A percentile compares a stretch with the other conserved stretches of the same genome.
phyloP scores from a whole-genome alignment of 2,329 filamentous ascomycete species.

The Xylariaceae sp. region DNA sequence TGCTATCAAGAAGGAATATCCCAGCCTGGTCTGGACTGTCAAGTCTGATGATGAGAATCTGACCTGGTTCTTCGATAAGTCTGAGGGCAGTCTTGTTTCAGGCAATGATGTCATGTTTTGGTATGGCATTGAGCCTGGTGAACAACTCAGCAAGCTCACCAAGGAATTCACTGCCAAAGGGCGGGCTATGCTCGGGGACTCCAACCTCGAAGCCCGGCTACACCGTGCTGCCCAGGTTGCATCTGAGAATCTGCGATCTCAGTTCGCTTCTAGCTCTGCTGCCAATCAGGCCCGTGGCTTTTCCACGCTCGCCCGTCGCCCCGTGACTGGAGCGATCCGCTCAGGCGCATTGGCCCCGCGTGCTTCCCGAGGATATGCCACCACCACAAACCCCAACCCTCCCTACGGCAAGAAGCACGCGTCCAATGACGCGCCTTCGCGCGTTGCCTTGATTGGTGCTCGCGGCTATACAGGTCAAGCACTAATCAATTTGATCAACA shows the following conservation, averaged over 20 bases:
- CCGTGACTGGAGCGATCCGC: constrained; percentile 27
- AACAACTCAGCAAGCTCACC: constrained; percentile 80
- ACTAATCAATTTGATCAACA: constrained; percentile 80
- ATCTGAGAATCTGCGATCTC: constrained; percentile 47
- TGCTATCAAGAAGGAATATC: constrained; percentile 89
- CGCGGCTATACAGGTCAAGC: constrained; percentile 87
- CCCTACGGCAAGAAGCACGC: constrained; percentile 15
- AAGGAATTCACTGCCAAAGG: constrained; percentile 81
- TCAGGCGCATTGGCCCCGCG: constrained; percentile 25
- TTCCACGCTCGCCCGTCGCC: constrained; percentile 56
- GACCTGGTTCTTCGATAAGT: constrained; percentile 97
- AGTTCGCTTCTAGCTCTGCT: constrained; percentile 42
- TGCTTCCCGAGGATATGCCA: constrained; percentile 32
- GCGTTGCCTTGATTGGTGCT: constrained; percentile 11
- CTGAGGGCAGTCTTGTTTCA: constrained; percentile 83
- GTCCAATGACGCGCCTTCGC: constrained; percentile 8
- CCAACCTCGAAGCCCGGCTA: constrained; percentile 83
- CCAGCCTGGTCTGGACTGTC: constrained; percentile 93
- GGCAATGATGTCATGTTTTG: constrained; percentile 93
- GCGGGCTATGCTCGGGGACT: constrained; percentile 81
- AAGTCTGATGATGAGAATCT: constrained; percentile 94
- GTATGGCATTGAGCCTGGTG: constrained; percentile 81
- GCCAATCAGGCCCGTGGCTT: constrained; percentile 62
- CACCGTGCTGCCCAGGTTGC: constrained; percentile 73
- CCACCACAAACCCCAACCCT: constrained; percentile 14